These are phyloP conservation scores for Scleroderma citrinum DNA, from an alignment of 768 basidiomycete species.

Conservation along the genomic window DNA sequence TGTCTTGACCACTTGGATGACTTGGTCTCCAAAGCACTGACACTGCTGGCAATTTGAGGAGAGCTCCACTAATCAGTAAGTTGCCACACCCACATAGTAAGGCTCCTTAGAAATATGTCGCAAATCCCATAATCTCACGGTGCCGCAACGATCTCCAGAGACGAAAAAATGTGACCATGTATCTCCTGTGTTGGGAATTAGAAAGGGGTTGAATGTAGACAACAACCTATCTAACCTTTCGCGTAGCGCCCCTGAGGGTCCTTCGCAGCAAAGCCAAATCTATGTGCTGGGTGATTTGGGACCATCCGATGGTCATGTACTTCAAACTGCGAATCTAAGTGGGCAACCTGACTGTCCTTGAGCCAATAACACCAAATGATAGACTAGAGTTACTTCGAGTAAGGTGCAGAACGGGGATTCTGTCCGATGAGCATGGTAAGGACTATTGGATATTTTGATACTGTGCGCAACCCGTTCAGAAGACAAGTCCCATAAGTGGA, in stretches of 20 bases:
- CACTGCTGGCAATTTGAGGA: slow-evolving; percentile 19
- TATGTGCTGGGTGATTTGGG: slow-evolving; percentile 29
- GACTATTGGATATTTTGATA: slow-evolving; percentile 37
- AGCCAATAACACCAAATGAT: not conserved
- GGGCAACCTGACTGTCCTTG: slow-evolving; percentile 33
- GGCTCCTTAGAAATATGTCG: slow-evolving; percentile 29
- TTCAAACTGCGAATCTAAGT: slow-evolving; percentile 49
- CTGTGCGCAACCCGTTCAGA: slow-evolving; percentile 38
- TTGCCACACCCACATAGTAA: slow-evolving; percentile 15
- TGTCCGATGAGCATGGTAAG: slow-evolving; percentile 38
- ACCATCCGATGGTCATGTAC: slow-evolving; percentile 41
- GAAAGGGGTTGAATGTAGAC: slow-evolving; percentile 10
- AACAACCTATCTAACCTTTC: slow-evolving; percentile 34
- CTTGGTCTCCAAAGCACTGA: slow-evolving; percentile 31
- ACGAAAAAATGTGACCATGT: slow-evolving; percentile 33
- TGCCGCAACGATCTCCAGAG: slow-evolving; percentile 39
- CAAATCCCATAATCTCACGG: slow-evolving; percentile 43
- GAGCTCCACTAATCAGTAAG: not conserved
- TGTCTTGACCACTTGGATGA: slow-evolving; percentile 34
- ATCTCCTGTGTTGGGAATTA: slow-evolving; percentile 14
- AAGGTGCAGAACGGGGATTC: slow-evolving; percentile 35
- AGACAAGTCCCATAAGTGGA: slow-evolving; percentile 41
- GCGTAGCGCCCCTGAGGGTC: slow-evolving; percentile 39
- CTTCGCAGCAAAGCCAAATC: slow-evolving; percentile 38
- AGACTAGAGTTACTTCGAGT: slow-evolving; percentile 33